Conservation (phyloP, 306 rosid species). For the Fragaria iinumae region DNA sequence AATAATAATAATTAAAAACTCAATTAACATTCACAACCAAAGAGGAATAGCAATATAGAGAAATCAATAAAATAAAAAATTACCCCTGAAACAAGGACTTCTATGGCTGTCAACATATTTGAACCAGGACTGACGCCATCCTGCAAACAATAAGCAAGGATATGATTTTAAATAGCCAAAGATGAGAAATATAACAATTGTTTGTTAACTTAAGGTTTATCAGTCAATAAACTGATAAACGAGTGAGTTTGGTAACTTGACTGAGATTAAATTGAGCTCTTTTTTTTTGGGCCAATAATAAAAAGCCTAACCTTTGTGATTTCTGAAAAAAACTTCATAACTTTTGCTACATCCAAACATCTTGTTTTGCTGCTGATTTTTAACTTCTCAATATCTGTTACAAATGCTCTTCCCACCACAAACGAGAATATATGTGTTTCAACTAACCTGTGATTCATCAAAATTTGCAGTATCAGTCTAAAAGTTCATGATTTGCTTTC, state of each 20-base stretch:
- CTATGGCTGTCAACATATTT: constrained; percentile 86
- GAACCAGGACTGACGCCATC: constrained; percentile 85
- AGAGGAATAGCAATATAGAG: constrained; percentile 22
- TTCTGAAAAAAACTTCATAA: constrained; percentile 72
- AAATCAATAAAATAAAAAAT: constrained; percentile 24
- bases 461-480: constrained; percentile 33
- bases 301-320: constrained; percentile 63
- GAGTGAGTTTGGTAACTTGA: no score
- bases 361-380: constrained; percentile 82
- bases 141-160: constrained; percentile 51
- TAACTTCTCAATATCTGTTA: constrained; percentile 90
- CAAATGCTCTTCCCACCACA: constrained; percentile 99
- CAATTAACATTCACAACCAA: neutral
- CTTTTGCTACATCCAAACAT: constrained; percentile 70
- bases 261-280: no score
- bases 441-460: constrained; percentile 72
- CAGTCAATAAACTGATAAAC: no score
- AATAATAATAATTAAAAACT: neutral
- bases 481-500: neutral
- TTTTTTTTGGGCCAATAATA: no score
- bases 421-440: constrained; percentile 99
- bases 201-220: no score
- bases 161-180: constrained; percentile 19
- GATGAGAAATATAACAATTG: constrained; percentile 11
- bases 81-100: constrained; percentile 95